These are phyloP conservation scores for Geranium brycei DNA, from an alignment of 345 rosid species.

Conservation along the genomic window DNA sequence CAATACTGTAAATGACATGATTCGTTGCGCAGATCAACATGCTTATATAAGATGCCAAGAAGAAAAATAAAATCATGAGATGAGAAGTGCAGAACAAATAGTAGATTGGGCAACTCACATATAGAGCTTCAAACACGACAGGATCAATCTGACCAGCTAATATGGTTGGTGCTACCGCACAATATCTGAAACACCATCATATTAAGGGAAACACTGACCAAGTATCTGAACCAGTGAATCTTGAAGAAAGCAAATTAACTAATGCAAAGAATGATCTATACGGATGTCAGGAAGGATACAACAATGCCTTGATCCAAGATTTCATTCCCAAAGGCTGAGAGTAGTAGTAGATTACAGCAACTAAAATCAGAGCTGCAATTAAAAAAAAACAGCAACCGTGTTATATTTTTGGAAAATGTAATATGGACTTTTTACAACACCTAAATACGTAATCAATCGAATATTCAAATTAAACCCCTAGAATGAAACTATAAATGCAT, in stretches of 20 bases:
- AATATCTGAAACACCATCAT: conserved; percentile 41
- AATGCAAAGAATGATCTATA: background rate
- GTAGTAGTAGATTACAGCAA: conserved; percentile 53
- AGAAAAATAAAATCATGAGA: background rate
- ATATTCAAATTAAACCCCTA: background rate
- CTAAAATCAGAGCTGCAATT: conserved; percentile 55
- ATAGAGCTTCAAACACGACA: conserved; percentile 76
- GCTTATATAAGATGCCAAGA: background rate
- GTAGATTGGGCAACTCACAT: conserved; percentile 33
- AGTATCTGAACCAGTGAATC: background rate
- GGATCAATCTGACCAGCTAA: conserved; percentile 77
- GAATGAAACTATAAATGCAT: background rate
- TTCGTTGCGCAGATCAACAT: background rate
- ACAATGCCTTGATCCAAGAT: conserved; percentile 18
- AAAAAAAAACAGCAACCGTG: conserved; percentile 7
- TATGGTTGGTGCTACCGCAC: conserved; percentile 71
- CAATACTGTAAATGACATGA: background rate
- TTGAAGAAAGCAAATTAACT: background rate
- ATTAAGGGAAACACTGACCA: conserved; percentile 19
- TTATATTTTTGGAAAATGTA: conserved; percentile 11
- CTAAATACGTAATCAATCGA: background rate
- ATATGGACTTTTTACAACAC: background rate
- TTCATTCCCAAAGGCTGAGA: conserved; percentile 21
- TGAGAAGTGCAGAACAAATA: conserved; percentile 1
- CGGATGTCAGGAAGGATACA: conserved; percentile 9